Conservation (phyloP, 176 grass and related monocot genomes). For the Aegilops longissima region DNA sequence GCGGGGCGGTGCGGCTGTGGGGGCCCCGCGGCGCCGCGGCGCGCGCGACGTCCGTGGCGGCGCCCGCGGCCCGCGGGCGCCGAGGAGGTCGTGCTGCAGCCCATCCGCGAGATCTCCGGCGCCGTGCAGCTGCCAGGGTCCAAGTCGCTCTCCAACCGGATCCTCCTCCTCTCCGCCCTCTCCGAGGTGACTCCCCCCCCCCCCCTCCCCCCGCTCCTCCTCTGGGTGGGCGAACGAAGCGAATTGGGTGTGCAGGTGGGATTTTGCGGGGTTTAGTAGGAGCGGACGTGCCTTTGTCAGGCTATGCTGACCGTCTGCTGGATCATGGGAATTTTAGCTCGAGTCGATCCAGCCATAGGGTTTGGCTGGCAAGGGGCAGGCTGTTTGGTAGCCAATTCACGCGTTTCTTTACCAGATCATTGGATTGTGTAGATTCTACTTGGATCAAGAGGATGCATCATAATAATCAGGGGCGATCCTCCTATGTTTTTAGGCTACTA, state of each 20-base stretch:
- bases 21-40: background rate
- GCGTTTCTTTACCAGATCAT: background rate
- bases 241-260: background rate
- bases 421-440: background rate
- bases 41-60: slow-evolving; percentile 41
- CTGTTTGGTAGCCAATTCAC: background rate
- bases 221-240: background rate
- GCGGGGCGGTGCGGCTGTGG: background rate
- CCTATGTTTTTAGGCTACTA: background rate
- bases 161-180: slow-evolving; percentile 86
- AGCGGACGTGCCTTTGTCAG: background rate
- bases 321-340: background rate
- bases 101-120: slow-evolving; percentile 93
- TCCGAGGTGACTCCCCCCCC: slow-evolving; percentile 61
- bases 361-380: background rate
- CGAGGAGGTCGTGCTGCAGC: slow-evolving; percentile 88
- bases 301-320: background rate
- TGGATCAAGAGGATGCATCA: background rate
- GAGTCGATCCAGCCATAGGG: background rate
- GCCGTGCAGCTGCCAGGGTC: slow-evolving; percentile 83
- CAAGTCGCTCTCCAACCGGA: slow-evolving; percentile 98
- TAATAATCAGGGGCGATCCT: background rate
- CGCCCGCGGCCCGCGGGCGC: slow-evolving; percentile 45
- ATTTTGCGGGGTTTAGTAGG: slow-evolving; percentile 28
- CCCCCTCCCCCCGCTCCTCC: background rate